Base-by-base conservation (phyloP, 2,329 filamentous ascomycete genomes). In the Sarocladium strictum region DNA sequence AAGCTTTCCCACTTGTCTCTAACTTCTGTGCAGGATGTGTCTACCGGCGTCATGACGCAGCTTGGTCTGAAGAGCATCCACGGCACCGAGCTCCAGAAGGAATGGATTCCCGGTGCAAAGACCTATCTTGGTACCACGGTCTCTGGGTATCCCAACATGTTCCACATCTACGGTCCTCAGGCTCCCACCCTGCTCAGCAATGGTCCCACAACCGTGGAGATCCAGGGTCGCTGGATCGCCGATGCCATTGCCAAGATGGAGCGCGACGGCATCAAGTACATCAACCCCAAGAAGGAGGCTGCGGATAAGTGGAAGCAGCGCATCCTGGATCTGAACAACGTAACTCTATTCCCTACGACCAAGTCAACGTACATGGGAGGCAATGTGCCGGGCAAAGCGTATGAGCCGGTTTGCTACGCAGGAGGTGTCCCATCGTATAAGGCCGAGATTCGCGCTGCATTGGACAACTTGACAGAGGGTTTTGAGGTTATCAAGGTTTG, bases 151-250 rank as follows among this genome's bases (percentile, higher is more conserved):
- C 76, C 76, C 29, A 78, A 78, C 61, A 76, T 78, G 72, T 77
- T 78, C 64, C 68, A 74, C 58, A 67, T 77, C 50, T 84, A 83
- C 61, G 80, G 80, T 0, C 69, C 74, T 1, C 81, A 85, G n/a
- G 77, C 70, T 0, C 81, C 81, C 0, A 83, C 79, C 0, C 72
- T 79, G 0, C 67, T 84, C 4, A 65, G 71, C 61, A 85, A 84
- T 59, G 81, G 80, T 0, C 81, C 83, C 0, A 73, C 75, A 0
- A 74, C 70, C 1, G 73, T 78, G 7, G 78, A 83, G 57, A 61
- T 80, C 1, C 81, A 85, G 59, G 81, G 79, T 2, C 68, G 77
- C 0, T 84, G 78, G 79, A 76, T 84, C 54, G 68, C 71, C 15
- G 74, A 79, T 47, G 63, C 65, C 41, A 78, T 85, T 54, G 65